Base-by-base conservation (phyloP, 1,139 yeast genomes). In the Eremothecium coryli region DNA sequence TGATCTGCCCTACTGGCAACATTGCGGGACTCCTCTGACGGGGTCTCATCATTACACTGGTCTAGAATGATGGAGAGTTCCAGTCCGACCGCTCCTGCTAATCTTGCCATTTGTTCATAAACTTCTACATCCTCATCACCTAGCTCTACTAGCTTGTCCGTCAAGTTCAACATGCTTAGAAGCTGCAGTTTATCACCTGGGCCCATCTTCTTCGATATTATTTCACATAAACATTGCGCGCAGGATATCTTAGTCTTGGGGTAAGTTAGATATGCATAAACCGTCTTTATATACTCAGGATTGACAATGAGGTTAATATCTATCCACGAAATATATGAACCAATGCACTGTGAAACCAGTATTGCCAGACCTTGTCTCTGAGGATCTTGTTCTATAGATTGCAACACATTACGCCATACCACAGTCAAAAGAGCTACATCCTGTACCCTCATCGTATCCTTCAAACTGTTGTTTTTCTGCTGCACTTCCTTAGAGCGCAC, bases 321-420 rank as follows among this genome's bases (percentile, higher is more conserved):
- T 60, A 90, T 85, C 99, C 99, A 93, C 20, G 88, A 79, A 18
- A 86, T 82, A 68, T 82, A 93, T 15, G 76, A 76, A 5, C 96
- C 97, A 37, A 90, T 72, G 38, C 65, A 63, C 15, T 54, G 48
- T 42, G 55, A 38, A 7, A 56, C 46, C 38, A 56, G 35, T 13
- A 36, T 41, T 5, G 55, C 49, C 7, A 52, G 42, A 26, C 49
- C 54, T 4, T 42, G 38, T 23, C 38, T 38, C 25, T 42, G 44
- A 24, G 32, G 32, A 24, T 51, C 45, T 25, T 44, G 43, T 20
- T 39, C 39, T 12, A 44, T 31, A 37, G 45, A 52, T 16, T 51
- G 53, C 37, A 88, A 62, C 18, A 81, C 68, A 31, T 68, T 64
- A 48, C 70, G 69, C 96, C 96, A 88, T 17, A 77, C 66, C 2